Percentiles rank a stretch among this genome's conserved stretches.
phyloP scores from a whole-genome alignment of 768 basidiomycete genomes.

The Lactarius sp. region DNA sequence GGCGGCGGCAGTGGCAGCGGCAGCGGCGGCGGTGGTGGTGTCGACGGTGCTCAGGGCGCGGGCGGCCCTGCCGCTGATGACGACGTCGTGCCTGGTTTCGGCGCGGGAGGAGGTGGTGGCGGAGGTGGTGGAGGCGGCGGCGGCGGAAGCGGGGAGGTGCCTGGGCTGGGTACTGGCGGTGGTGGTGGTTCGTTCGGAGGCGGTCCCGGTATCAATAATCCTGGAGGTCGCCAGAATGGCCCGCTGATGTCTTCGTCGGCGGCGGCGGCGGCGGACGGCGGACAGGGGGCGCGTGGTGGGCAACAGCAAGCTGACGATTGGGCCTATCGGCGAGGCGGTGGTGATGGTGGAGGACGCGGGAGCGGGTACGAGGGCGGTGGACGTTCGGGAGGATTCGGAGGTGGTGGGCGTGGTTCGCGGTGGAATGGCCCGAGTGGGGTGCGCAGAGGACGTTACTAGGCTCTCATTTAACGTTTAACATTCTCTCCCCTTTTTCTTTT shows the following conservation, averaged over 20 bases:
- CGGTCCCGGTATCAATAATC: not conserved
- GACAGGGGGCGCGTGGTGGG: slow-evolving; percentile 5
- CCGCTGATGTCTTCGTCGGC: not conserved
- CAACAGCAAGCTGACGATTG: slow-evolving; percentile 19
- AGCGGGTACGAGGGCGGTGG: slow-evolving; percentile 32
- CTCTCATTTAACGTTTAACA: not conserved
- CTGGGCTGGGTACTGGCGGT: slow-evolving; percentile 2
- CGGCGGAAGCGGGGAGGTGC: not conserved
- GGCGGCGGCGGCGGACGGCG: not conserved
- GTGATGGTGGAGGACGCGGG: slow-evolving; percentile 30
- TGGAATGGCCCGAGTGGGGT: slow-evolving; percentile 17
- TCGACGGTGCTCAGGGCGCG: slow-evolving; percentile 27
- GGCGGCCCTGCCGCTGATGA: slow-evolving; percentile 48
- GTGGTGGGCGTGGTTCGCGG: slow-evolving; percentile 28
- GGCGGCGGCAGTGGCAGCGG: no score
- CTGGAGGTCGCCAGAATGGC: not conserved
- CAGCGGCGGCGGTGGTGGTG: slow-evolving; percentile 16
- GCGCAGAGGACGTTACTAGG: slow-evolving; percentile 17
- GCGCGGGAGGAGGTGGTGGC: slow-evolving; percentile 27
- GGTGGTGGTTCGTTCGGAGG: not conserved
- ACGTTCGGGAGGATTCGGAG: slow-evolving; percentile 30
- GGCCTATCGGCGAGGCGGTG: slow-evolving; percentile 27
- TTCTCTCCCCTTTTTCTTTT: not conserved
- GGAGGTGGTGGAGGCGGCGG: slow-evolving; percentile 35
- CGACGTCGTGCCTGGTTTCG: slow-evolving; percentile 35